These are phyloP conservation scores for Panicum miliaceum DNA, from an alignment of 176 grass and related monocot genomes.

Conservation along the genomic window DNA sequence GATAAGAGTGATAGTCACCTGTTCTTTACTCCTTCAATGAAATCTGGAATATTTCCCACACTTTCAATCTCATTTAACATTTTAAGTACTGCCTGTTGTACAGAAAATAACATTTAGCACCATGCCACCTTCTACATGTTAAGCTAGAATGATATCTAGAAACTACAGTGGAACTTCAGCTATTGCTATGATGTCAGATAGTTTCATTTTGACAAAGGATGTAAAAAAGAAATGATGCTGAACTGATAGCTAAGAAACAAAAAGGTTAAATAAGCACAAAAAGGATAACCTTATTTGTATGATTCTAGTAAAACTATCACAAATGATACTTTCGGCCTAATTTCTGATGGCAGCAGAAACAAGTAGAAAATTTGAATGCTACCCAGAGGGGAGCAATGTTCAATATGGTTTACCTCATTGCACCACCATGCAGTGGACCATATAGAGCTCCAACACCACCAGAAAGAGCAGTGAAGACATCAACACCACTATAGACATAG, in stretches of 20 bases:
- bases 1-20: slow-evolving; percentile 53
- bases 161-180: neutral
- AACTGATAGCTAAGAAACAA: neutral
- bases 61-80: slow-evolving; percentile 96
- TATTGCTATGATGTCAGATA: neutral
- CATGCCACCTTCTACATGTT: neutral
- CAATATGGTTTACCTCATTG: slow-evolving; percentile 73
- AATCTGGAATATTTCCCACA: slow-evolving; percentile 88
- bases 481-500: slow-evolving; percentile 82
- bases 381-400: neutral
- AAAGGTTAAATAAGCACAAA: neutral
- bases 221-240: too few species aligned
- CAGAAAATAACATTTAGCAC: slow-evolving; percentile 36
- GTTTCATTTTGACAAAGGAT: neutral
- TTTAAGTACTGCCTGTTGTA: slow-evolving; percentile 91
- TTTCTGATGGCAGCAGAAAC: neutral
- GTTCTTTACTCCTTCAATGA: slow-evolving; percentile 97
- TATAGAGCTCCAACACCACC: slow-evolving; percentile 97
- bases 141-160: slow-evolving; percentile 25
- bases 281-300: slow-evolving; percentile 4
- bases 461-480: slow-evolving; percentile 96
- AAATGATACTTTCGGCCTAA: neutral
- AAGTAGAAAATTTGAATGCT: neutral
- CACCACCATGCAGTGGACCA: slow-evolving; percentile 96
- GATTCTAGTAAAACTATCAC: neutral